Percentiles rank a stretch among this genome's conserved stretches.
Evolutionary conservation across 495 filamentous ascomycete genomes (phyloP).

Genomic region (Penicillium desertorum): DNA sequence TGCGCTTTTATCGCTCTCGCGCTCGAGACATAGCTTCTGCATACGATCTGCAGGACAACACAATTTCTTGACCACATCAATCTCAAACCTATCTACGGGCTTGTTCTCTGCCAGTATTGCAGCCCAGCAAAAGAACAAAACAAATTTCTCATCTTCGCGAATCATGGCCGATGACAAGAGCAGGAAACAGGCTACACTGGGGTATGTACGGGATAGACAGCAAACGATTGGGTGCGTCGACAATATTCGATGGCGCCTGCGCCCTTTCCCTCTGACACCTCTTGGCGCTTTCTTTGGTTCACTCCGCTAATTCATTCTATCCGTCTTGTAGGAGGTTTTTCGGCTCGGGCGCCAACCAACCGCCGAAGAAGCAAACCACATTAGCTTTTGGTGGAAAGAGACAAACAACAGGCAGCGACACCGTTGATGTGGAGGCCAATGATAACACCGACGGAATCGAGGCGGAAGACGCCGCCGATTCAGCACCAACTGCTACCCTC

Average conservation of each 20-base stretch:
- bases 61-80: slow-evolving; percentile 5
- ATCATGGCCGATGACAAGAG: slow-evolving; percentile 45
- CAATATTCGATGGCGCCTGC: slow-evolving; percentile 6
- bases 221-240: slow-evolving; percentile 77
- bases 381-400: slow-evolving; percentile 58
- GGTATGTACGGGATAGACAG: slow-evolving; percentile 85
- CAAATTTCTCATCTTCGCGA: not conserved
- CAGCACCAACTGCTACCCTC: slow-evolving; percentile 1
- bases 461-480: slow-evolving; percentile 30
- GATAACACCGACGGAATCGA: slow-evolving; percentile 45
- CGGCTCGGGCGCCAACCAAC: slow-evolving; percentile 43
- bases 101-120: too few species aligned
- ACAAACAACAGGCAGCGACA: slow-evolving; percentile 28
- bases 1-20: slow-evolving; percentile 25
- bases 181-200: slow-evolving; percentile 80
- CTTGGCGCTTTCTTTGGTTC: not conserved
- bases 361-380: slow-evolving; percentile 70
- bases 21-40: slow-evolving; percentile 12
- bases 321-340: slow-evolving; percentile 41
- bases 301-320: slow-evolving; percentile 4
- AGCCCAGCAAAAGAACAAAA: not conserved
- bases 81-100: not conserved
- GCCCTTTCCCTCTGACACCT: not conserved
- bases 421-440: slow-evolving; percentile 22
- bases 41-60: not conserved